Evolutionary conservation across 805 yeast genomes (phyloP).

Genomic region (Zygosaccharomyces kombuchaensis): DNA sequence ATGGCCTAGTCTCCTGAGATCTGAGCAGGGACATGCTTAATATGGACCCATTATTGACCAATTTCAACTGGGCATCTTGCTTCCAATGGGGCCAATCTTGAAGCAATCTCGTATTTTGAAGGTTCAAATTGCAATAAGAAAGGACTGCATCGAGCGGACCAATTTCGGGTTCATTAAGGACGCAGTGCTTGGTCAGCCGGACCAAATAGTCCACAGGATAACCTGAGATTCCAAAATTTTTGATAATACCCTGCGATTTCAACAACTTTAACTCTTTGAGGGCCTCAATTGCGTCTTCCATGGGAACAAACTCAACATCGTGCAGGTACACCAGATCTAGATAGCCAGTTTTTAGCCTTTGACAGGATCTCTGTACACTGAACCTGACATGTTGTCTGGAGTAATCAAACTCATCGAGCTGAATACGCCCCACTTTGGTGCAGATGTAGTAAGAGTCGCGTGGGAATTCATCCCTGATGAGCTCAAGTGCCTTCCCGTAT

Average conservation of each 20-base stretch:
- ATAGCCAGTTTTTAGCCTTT: constrained; percentile 61
- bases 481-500: constrained; percentile 60
- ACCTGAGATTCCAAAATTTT: constrained; percentile 75
- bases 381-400: constrained; percentile 52
- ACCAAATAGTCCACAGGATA: constrained; percentile 73
- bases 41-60: constrained; percentile 77
- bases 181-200: constrained; percentile 42
- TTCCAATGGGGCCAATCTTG: constrained; percentile 47
- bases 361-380: constrained; percentile 63
- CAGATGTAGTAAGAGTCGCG: constrained; percentile 67
- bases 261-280: constrained; percentile 53
- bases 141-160: constrained; percentile 71
- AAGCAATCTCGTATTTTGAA: constrained; percentile 63
- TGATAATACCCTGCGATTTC: constrained; percentile 59
- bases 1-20: constrained; percentile 57
- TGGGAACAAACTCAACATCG: constrained; percentile 77
- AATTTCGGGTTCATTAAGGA: constrained; percentile 39
- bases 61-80: constrained; percentile 48
- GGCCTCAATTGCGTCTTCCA: constrained; percentile 55
- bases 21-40: constrained; percentile 83
- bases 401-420: constrained; percentile 70
- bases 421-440: constrained; percentile 82
- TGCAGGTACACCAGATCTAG: constrained; percentile 82
- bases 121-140: constrained; percentile 75
- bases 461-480: constrained; percentile 37